Percentiles rank a stretch among this genome's conserved stretches.
Conservation (phyloP, 768 basidiomycete genomes). For the Fomitopsis pulvina region DNA sequence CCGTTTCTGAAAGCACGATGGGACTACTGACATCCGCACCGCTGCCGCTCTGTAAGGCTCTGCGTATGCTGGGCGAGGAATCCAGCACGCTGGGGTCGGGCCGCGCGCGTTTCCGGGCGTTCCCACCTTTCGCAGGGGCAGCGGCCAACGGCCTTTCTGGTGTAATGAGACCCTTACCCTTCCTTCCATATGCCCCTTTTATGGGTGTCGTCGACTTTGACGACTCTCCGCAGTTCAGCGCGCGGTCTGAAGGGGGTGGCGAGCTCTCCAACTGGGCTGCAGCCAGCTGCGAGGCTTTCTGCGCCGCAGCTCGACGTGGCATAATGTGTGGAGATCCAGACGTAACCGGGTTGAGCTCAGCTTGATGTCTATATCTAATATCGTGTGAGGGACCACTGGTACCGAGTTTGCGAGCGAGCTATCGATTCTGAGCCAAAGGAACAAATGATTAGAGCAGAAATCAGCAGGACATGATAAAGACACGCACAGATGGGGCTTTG, state of each 20-base stretch:
- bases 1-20: constrained; percentile 7
- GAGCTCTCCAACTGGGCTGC: constrained; percentile 21
- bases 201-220: constrained; percentile 11
- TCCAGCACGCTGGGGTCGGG: neutral
- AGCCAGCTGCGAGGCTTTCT: constrained; percentile 14
- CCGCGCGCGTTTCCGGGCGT: neutral
- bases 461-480: too few species aligned
- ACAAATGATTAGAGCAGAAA: too few species aligned
- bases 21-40: constrained; percentile 1
- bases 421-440: too few species aligned
- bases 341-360: too few species aligned
- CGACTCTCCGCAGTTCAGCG: constrained; percentile 15
- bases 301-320: constrained; percentile 18
- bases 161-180: constrained; percentile 6
- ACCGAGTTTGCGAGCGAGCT: too few species aligned
- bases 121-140: neutral
- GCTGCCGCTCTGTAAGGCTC: neutral
- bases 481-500: too few species aligned
- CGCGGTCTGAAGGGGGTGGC: constrained; percentile 14
- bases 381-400: too few species aligned
- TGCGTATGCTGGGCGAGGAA: neutral
- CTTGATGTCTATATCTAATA: too few species aligned
- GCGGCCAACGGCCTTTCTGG: constrained; percentile 4
- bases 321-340: neutral
- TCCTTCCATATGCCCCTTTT: constrained; percentile 13